Evolutionary conservation across 257 asterid species (phyloP), one percentile per base, ranked within the genome.

Genomic region (Solanum appendiculatum): DNA sequence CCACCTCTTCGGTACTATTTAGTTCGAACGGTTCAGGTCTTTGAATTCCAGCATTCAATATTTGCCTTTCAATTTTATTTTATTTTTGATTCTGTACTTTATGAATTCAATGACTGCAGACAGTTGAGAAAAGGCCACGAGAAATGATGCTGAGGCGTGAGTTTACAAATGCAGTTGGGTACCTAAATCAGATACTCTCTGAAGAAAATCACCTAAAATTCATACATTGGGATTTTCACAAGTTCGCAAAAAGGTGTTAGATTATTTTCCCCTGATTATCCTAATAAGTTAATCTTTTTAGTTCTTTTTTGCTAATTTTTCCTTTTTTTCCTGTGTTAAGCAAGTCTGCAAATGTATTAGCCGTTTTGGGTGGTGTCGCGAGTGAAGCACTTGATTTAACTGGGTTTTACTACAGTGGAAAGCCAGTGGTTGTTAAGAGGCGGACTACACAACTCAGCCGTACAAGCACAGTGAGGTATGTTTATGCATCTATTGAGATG

Each of bases 71-170:
- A 46, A 48, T 60, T 10, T 60, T 60, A 15, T 7, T 46, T 29
- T 46, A 20, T 46, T 36, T 46, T 44, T 21, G 18, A 39, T 42
- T 27, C 5, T 83, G 25, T 82, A 37, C 11, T 31, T 86, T 54
- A 34, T 64, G 88, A 27, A 80, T 82, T 44, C 82, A 40, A 34
- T 90, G 78, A 86, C 88, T 90, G 85, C 94, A 97, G 99, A 97
- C 98, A 10, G 97, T 97, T 75, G 99, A 97, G 92, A 97, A 97
- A 92, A 92, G 99, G 87, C 99, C 99, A 31, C 92, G 99, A 88
- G 99, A 97, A 90, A 97, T 97, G 99, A 97, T 97, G 99, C 91
- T 97, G 86, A 93, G 99, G 92, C 98, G 99, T 85, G 99, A 97
- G 92, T 97, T 97, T 91, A 93, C 98, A 40, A 90, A 94, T 92